Evolutionary conservation across 1,284 basidiomycete genomes (phyloP), one percentile per base, ranked within the genome.

Genomic region (Ganoderma boninense): DNA sequence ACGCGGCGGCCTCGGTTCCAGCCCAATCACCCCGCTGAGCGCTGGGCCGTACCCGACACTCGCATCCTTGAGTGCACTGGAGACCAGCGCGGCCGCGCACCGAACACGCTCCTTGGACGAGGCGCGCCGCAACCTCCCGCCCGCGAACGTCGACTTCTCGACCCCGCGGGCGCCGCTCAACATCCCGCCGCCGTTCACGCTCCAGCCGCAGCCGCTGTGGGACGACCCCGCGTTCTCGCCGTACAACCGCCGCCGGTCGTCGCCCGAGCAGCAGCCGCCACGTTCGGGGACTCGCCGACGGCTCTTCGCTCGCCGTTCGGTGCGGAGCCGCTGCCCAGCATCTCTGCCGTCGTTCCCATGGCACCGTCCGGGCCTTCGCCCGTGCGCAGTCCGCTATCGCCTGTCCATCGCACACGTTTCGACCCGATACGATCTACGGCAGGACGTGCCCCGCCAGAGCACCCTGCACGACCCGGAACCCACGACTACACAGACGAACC

Each of bases 201-300:
- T 92, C n/a, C 89, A 91, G 76, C 90, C 91, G 4, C 82, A 80
- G 68, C 90, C 90, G 4, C 89, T 88, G 64, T 91, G 90, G 89
- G 87, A 90, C 67, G 79, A 80, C 70, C 75, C 78, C 62, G 75
- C 78, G 14, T 79, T 80, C 68, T 80, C 79, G 49, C 79, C 79
- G 44, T 80, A 74, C 69, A 74, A 73, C 32, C 75, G 76, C 56
- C 75, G 75, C 46, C 65, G 73, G 64, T 71, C 74, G 29, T 72
- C 77, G 4, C 65, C 75, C 35, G 63, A 65, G 40, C 71, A 49
- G 49, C 49, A 67, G 26, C 52, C 49, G 49, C 66, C 66, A 46
- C 69, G 14, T 70, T 68, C 13, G 68, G 66, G 5, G 65, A 49
- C 14, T 68, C 69, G 8, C 66, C 73, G 40, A 66, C 70, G 32